Percentiles rank a stretch among this genome's conserved stretches.
Conservation (phyloP, 2,329 filamentous ascomycete species). For the Fusarium gaditjirri region DNA sequence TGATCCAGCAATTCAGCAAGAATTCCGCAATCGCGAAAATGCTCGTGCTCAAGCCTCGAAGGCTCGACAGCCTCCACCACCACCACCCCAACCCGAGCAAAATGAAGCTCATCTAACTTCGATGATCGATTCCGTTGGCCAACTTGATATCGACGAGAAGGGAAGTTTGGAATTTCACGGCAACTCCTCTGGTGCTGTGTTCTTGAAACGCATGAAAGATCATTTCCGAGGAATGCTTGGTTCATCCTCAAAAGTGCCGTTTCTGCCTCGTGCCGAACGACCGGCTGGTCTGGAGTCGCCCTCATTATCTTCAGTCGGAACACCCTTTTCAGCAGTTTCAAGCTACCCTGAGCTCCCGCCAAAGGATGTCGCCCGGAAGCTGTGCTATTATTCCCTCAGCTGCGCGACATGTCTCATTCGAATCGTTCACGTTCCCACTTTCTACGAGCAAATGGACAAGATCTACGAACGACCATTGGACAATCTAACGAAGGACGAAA, state of each 20-base stretch:
- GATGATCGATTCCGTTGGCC: slow-evolving; percentile 94
- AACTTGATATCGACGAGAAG: slow-evolving; percentile 89
- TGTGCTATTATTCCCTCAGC: slow-evolving; percentile 67
- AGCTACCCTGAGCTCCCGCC: slow-evolving; percentile 76
- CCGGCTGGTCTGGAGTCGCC: slow-evolving; percentile 75
- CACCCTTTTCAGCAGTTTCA: slow-evolving; percentile 66
- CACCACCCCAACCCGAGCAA: slow-evolving; percentile 51
- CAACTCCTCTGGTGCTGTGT: slow-evolving; percentile 90
- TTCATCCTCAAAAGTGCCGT: slow-evolving; percentile 68
- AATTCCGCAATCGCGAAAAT: slow-evolving; percentile 67
- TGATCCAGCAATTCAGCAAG: slow-evolving; percentile 79
- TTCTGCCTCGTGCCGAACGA: slow-evolving; percentile 64
- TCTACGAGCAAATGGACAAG: slow-evolving; percentile 79
- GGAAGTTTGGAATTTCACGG: slow-evolving; percentile 97
- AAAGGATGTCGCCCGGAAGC: slow-evolving; percentile 62
- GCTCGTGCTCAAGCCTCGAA: slow-evolving; percentile 58
- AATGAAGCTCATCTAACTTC: slow-evolving; percentile 84
- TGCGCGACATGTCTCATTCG: slow-evolving; percentile 70
- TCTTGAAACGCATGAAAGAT: slow-evolving; percentile 86
- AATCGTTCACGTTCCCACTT: slow-evolving; percentile 83
- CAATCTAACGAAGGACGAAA: slow-evolving; percentile 71
- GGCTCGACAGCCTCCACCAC: slow-evolving; percentile 48
- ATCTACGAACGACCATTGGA: slow-evolving; percentile 78
- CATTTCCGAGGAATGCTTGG: slow-evolving; percentile 84
- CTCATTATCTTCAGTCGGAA: slow-evolving; percentile 67